Conservation (phyloP, 2,329 filamentous ascomycete genomes). For the Mycogone perniciosa region DNA sequence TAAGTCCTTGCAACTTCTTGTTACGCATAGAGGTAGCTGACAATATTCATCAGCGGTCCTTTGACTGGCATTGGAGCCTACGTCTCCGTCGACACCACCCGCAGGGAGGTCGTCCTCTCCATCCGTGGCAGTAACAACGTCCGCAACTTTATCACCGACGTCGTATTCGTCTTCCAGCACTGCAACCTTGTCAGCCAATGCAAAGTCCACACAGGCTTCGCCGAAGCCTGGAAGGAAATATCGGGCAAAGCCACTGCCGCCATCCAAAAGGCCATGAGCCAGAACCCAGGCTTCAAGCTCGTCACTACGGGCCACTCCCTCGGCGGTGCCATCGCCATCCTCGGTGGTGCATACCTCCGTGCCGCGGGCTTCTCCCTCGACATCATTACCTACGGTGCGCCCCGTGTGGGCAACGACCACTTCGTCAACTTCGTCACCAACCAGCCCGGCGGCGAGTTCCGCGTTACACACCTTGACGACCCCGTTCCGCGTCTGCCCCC, state of each 20-base stretch:
- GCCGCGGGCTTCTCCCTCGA: constrained; percentile 39
- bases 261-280: constrained; percentile 36
- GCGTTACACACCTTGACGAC: constrained; percentile 62
- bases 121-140: constrained; percentile 54
- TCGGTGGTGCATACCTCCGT: constrained; percentile 53
- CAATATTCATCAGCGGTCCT: constrained; percentile 27
- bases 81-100: constrained; percentile 42
- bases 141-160: constrained; percentile 57
- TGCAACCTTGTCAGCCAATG: constrained; percentile 37
- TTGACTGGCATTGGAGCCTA: constrained; percentile 44
- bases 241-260: constrained; percentile 33
- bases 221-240: constrained; percentile 51
- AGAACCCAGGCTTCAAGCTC: constrained; percentile 47
- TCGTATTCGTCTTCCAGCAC: constrained; percentile 25
- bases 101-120: constrained; percentile 50
- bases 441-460: constrained; percentile 49
- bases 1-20: constrained; percentile 19
- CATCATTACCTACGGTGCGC: constrained; percentile 61
- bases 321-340: constrained; percentile 56
- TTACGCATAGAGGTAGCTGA: background rate
- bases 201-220: constrained; percentile 52
- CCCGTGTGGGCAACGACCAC: constrained; percentile 54
- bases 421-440: constrained; percentile 48
- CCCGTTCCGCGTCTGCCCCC: constrained; percentile 63
- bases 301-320: constrained; percentile 63